Base-by-base conservation (phyloP, 257 asterid species). In the Leonotis leonurus region DNA sequence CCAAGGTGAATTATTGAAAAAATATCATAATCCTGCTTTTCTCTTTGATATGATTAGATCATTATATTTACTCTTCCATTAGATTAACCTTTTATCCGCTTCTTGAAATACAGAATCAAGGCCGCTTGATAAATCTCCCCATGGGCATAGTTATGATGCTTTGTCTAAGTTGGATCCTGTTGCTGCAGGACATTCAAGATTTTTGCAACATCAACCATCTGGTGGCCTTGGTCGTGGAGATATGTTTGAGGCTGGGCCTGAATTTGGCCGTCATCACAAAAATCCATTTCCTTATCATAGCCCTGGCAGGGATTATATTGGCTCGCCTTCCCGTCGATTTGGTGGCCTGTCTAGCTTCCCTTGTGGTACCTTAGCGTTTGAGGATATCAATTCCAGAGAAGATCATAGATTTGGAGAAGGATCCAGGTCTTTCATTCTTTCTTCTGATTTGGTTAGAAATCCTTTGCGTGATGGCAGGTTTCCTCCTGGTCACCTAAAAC, bases 371-470 rank as follows among this genome's bases (percentile, higher is more conserved):
- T 52, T 80, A 13, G 77, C 81, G 21, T 68, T 81, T 50, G 82
- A 77, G 61, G 88, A 85, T 77, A 20, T 62, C 59, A 82, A 74
- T 69, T 81, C 82, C 64, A 73, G 83, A 72, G 87, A 79, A 36
- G 74, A 73, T 37, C 79, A 21, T 36, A 63, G 85, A 68, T 82
- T 77, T 73, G 84, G 81, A 68, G 95, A 85, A 68, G 89, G 88
- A 69, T 64, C 89, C 22, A 77, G 81, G 67, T 68, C 83, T 35
- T 83, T 58, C 56, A 76, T 72, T 67, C 70, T 51, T 46, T 81
- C 85, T 64, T 58, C 83, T 33, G 85, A 80, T 63, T 71, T 69
- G 24, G 77, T 39, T 44, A 89, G 85, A n/a, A 77, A 77, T 75
- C 75, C 83, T 52, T 71, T 77, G 56, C 83, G 56, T 70, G 89